phyloP scores from a whole-genome alignment of 164 flowering plant species.

The Stephania yunnanensis region DNA sequence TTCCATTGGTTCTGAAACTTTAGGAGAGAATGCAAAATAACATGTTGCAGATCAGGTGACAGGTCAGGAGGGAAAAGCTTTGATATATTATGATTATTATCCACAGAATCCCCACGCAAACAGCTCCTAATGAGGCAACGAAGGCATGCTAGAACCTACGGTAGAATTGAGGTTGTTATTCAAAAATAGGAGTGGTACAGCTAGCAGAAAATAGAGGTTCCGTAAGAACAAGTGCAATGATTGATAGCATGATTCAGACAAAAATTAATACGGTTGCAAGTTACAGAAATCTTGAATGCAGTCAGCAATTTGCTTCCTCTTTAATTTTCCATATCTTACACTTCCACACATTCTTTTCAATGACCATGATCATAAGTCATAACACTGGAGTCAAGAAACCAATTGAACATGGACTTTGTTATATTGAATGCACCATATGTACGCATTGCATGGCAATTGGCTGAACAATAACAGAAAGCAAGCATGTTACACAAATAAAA shows the following conservation, averaged over 20 bases:
- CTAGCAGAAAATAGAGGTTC: not conserved
- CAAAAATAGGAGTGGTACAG: not conserved
- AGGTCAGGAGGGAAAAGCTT: slow-evolving; percentile 49
- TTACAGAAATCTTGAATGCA: not conserved
- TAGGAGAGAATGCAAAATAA: slow-evolving; percentile 33
- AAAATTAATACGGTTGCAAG: not conserved
- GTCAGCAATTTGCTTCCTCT: not conserved
- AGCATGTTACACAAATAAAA: too few relatives aligned
- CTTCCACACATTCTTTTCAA: too few relatives aligned
- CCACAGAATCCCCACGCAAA: slow-evolving; percentile 22
- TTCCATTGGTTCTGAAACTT: slow-evolving; percentile 45
- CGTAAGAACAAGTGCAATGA: not conserved
- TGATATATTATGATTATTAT: slow-evolving; percentile 23
- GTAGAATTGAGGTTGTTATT: slow-evolving; percentile 2
- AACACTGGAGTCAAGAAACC: not conserved
- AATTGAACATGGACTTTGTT: not conserved
- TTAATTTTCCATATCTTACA: too few relatives aligned
- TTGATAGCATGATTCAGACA: not conserved
- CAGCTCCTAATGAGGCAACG: slow-evolving; percentile 50
- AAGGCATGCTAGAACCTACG: slow-evolving; percentile 53
- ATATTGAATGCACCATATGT: too few relatives aligned
- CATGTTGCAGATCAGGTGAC: slow-evolving; percentile 32
- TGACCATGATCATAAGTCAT: too few relatives aligned
- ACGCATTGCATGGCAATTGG: too few relatives aligned
- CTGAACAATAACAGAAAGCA: too few relatives aligned